A percentile compares a stretch with the other conserved stretches of the same genome.
Evolutionary conservation across 75 land plant species (phyloP).

Genomic region (Isoetes taiwanensis): DNA sequence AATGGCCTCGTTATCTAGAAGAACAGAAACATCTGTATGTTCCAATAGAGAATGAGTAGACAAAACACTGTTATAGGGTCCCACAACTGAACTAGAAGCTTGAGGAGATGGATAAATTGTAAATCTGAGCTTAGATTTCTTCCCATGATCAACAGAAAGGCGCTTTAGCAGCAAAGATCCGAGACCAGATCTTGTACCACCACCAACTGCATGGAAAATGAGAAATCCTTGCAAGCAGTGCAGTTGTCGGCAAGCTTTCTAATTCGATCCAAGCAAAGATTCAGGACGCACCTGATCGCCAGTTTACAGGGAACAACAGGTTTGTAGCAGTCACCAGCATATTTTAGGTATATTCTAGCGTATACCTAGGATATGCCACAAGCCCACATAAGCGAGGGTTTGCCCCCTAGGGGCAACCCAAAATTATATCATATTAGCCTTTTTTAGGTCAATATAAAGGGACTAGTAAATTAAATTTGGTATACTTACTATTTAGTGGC

Average conservation of each 20-base stretch:
- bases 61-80: slow-evolving; percentile 2
- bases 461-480: too few species aligned
- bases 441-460: too few species aligned
- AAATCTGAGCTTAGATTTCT: slow-evolving; percentile 4
- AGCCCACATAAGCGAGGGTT: too few species aligned
- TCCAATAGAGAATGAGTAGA: background rate
- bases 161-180: background rate
- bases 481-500: too few species aligned
- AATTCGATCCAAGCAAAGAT: background rate
- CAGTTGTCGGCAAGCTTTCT: slow-evolving; percentile 3
- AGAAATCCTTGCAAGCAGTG: background rate
- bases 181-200: background rate
- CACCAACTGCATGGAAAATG: background rate
- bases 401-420: too few species aligned
- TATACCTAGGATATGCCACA: too few species aligned
- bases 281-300: too few species aligned
- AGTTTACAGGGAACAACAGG: too few species aligned
- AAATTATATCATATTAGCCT: too few species aligned
- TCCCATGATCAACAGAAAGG: background rate
- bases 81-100: background rate
- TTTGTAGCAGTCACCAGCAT: too few species aligned
- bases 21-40: background rate
- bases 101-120: slow-evolving; percentile 5
- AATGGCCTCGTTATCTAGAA: background rate
- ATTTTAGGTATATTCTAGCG: too few species aligned